Evolutionary conservation across 352 stramenopile genomes (phyloP), one percentile per base, ranked within the genome.

Genomic region (Phytophthora agathidicida): DNA sequence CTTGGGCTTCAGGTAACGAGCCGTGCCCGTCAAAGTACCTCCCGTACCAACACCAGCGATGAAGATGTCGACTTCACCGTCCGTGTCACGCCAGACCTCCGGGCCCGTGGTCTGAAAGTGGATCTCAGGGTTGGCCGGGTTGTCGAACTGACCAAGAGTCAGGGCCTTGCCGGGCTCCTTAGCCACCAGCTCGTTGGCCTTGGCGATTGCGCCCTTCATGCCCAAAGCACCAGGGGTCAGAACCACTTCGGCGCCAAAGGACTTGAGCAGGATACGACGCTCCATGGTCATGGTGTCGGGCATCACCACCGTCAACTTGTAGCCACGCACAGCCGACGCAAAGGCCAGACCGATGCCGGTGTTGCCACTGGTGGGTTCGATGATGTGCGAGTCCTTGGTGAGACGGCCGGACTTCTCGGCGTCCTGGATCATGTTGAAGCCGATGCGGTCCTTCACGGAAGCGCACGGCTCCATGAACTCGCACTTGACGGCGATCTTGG

Each of bases 211-310:
- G n/a, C 84, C 84, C 0, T 77, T 91, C 83, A 93, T 93, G 24
- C 84, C 86, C 43, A 86, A 83, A 3, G 77, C 75, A 20, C 86
- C 93, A n/a, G 94, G 92, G 6, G 94, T 98, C 11, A 98, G 78
- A 23, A 98, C 84, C 5, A 98, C 80, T 57, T 97, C 77, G 46
- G 86, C 94, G 43, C 91, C 92, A 45, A 97, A 97, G 1, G 93
- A 89, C 79, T 98, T 98, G 51, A 98, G 81, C 26, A 98, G 63
- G 37, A 98, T 97, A 26, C 94, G 93, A 62, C 95, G 90, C 77
- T 98, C 95, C 91, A 98, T 98, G 27, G 78, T 94, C 94, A 98
- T 98, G 39, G 83, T 93, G 79, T 98, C 94, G 9, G 95, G 95
- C 94, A 98, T 98, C 51, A 97, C 96, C 7, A 98, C 79, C 56